phyloP scores from a whole-genome alignment of 2,329 filamentous ascomycete species.

The Cladosporium sp. region DNA sequence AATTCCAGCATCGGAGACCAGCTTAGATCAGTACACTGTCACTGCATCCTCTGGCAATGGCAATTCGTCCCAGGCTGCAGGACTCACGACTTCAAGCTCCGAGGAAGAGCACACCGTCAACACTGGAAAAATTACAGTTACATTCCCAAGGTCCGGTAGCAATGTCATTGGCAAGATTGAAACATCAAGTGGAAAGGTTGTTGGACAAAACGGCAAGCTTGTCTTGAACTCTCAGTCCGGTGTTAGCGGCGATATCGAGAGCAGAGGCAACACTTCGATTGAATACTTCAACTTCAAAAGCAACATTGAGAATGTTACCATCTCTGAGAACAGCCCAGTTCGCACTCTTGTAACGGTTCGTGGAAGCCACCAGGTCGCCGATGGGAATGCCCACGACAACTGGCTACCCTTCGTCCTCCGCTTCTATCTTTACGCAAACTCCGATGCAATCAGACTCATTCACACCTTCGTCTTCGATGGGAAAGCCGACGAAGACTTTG shows the following conservation, averaged over 20 bases:
- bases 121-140: slow-evolving; percentile 37
- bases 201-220: slow-evolving; percentile 44
- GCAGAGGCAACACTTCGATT: slow-evolving; percentile 39
- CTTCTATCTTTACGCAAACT: slow-evolving; percentile 61
- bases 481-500: slow-evolving; percentile 51
- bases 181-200: slow-evolving; percentile 41
- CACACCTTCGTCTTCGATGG: slow-evolving; percentile 60
- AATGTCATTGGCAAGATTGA: slow-evolving; percentile 35
- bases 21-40: slow-evolving; percentile 48
- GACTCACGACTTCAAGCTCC: slow-evolving; percentile 31
- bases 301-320: slow-evolving; percentile 52
- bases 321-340: slow-evolving; percentile 45
- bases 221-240: slow-evolving; percentile 55
- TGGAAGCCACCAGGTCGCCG: slow-evolving; percentile 40
- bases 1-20: slow-evolving; percentile 45
- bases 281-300: slow-evolving; percentile 51
- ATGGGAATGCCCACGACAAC: slow-evolving; percentile 41
- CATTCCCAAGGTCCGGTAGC: slow-evolving; percentile 38
- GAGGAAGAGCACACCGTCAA: slow-evolving; percentile 32
- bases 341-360: slow-evolving; percentile 51
- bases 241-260: slow-evolving; percentile 43
- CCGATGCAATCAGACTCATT: slow-evolving; percentile 55
- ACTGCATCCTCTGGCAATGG: slow-evolving; percentile 31
- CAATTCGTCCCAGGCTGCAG: slow-evolving; percentile 25
- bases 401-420: slow-evolving; percentile 59